Base-by-base conservation (phyloP, 2,329 filamentous ascomycete genomes). In the Monilinia laxa region DNA sequence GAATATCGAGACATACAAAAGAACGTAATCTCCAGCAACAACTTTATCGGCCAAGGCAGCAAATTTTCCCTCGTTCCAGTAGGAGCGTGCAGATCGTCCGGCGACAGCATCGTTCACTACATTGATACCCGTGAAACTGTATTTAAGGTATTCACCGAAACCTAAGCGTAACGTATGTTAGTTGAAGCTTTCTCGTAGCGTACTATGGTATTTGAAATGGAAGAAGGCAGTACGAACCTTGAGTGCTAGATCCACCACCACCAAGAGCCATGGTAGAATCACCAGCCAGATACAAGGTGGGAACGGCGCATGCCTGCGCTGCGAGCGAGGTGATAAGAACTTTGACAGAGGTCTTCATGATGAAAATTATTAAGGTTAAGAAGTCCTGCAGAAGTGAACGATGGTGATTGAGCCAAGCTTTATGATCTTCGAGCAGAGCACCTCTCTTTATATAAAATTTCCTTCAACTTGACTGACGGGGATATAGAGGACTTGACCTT, bases 21-120 rank as follows among this genome's bases (percentile, higher is more conserved):
- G 79, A 35, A 90, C 87, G 25, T 80, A 82, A 64, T 75, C 73
- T 14, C 73, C 73, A 16, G 70, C 42, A 7, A 70, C 65, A 18
- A 73, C 83, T 71, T 31, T 73, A 42, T 80, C 77, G 57, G 83
- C 82, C 63, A 91, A 83, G 0, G 80, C 80, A 20, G 81, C 76
- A 78, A 91, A 91, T 18, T 85, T 85, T 11, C 84, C 85, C 77
- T 91, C 88, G 58, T 85, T 82, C 1, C 84, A 88, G 77, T 83
- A 91, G 28, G 86, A 89, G 57, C 88, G 83, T 1, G 88, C 87
- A 35, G 84, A 87, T 60, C 88, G 85, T 25, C 89, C 89, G 11
- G 81, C 87, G 23, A 89, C 83, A 42, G 89, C 89, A 64, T 84
- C 79, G 80, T 91, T 91, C 70, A 84, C 80, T 7, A 90, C 83